Conservation (phyloP, 768 basidiomycete genomes). For the Russula griseocarnosa region DNA sequence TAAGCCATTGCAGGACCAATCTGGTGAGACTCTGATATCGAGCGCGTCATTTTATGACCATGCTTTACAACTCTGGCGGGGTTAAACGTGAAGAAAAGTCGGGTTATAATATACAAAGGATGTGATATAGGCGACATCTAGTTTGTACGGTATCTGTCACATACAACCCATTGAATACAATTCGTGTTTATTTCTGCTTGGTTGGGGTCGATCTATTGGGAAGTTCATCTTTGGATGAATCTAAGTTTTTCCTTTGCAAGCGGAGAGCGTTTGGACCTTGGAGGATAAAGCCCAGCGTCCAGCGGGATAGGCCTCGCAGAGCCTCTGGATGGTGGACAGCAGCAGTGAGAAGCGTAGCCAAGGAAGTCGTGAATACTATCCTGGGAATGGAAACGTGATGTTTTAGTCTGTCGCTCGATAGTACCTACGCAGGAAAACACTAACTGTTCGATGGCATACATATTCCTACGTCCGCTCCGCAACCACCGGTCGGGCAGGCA, state of each 20-base stretch:
- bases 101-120: background rate
- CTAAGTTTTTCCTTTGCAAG: constrained; percentile 35
- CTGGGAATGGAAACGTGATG: constrained; percentile 36
- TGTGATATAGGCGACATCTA: constrained; percentile 10
- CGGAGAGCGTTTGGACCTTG: constrained; percentile 55
- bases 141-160: constrained; percentile 8
- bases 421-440: constrained; percentile 28
- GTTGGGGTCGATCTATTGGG: constrained; percentile 15
- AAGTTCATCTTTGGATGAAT: constrained; percentile 24
- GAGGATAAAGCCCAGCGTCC: constrained; percentile 63
- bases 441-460: constrained; percentile 53
- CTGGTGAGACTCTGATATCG: constrained; percentile 54
- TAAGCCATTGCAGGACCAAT: constrained; percentile 31
- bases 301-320: constrained; percentile 69
- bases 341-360: constrained; percentile 62
- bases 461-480: constrained; percentile 41
- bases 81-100: constrained; percentile 39
- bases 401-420: constrained; percentile 4
- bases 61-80: constrained; percentile 72
- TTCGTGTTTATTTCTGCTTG: background rate
- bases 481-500: constrained; percentile 56
- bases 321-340: constrained; percentile 58
- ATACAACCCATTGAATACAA: background rate
- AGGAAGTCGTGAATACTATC: constrained; percentile 55
- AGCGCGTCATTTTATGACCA: constrained; percentile 98